phyloP scores from a whole-genome alignment of 495 filamentous ascomycete species.

The Penicillium arizonense region DNA sequence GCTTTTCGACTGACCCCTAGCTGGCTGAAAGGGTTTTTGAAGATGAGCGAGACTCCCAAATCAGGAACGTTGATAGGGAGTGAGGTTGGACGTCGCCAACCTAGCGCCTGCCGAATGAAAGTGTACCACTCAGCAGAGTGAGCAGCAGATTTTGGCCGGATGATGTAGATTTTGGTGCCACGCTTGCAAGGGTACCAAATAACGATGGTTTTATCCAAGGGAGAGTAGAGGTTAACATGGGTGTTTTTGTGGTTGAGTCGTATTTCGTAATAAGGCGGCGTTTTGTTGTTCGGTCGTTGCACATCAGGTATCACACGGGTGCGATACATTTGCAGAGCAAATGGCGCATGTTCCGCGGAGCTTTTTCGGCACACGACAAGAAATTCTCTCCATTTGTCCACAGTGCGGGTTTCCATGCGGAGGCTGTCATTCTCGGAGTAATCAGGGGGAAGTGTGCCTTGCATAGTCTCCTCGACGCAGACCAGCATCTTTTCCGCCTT shows the following conservation, averaged over 20 bases:
- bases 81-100: constrained; percentile 54
- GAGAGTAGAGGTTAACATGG: constrained; percentile 66
- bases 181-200: constrained; percentile 58
- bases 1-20: constrained; percentile 43
- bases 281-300: constrained; percentile 49
- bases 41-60: constrained; percentile 59
- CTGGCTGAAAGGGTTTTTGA: constrained; percentile 62
- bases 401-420: constrained; percentile 56
- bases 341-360: constrained; percentile 51
- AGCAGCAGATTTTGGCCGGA: constrained; percentile 63
- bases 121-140: constrained; percentile 75
- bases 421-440: constrained; percentile 67
- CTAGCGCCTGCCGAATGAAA: constrained; percentile 61
- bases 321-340: constrained; percentile 67
- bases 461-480: constrained; percentile 56
- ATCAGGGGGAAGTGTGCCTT: constrained; percentile 55
- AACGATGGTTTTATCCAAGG: constrained; percentile 70
- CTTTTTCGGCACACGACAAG: constrained; percentile 67
- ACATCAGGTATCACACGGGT: constrained; percentile 66
- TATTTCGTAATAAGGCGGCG: constrained; percentile 56
- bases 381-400: constrained; percentile 71
- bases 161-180: constrained; percentile 65
- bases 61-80: constrained; percentile 70
- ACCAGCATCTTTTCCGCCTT: constrained; percentile 78
- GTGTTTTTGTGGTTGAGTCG: constrained; percentile 51